A percentile compares a stretch with the other conserved stretches of the same genome.
These are phyloP conservation scores for Wickerhamiella cacticola DNA, from an alignment of 805 yeast genomes.

Conservation along the genomic window DNA sequence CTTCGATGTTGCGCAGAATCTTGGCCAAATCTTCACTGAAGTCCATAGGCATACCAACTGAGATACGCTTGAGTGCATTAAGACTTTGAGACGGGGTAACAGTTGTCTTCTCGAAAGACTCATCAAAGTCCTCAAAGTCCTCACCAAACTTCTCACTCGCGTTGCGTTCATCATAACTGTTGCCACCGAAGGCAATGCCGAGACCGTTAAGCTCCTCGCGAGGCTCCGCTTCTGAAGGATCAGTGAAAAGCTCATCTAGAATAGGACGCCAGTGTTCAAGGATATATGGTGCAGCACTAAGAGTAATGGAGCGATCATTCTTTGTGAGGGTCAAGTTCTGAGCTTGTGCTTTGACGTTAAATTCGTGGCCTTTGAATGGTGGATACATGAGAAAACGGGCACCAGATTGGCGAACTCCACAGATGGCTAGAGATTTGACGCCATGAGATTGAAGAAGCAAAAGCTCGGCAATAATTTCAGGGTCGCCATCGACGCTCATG, in stretches of 20 bases:
- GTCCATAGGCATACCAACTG: constrained; percentile 12
- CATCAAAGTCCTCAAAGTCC: constrained; percentile 6
- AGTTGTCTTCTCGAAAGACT: neutral
- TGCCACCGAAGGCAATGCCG: constrained; percentile 6
- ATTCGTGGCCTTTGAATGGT: constrained; percentile 12
- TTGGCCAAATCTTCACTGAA: constrained; percentile 13
- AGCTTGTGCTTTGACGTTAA: neutral
- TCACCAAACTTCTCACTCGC: constrained; percentile 10
- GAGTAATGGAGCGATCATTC: neutral
- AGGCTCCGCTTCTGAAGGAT: neutral
- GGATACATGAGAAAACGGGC: constrained; percentile 14
- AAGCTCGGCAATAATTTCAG: constrained; percentile 11
- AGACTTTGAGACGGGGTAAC: constrained; percentile 2
- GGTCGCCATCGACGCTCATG: constrained; percentile 6
- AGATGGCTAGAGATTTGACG: constrained; percentile 11
- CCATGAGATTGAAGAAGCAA: constrained; percentile 11
- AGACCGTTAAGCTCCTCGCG: constrained; percentile 2
- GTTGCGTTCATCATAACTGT: constrained; percentile 6
- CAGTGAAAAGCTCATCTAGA: neutral
- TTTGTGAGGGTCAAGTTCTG: neutral
- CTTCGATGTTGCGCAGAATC: constrained; percentile 9
- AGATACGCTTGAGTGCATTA: constrained; percentile 10
- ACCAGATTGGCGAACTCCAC: constrained; percentile 11
- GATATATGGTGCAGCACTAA: constrained; percentile 10
- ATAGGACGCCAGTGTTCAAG: constrained; percentile 9